Evolutionary conservation across 805 yeast species (phyloP).

Genomic region (Kurtzmaniella cleridarum): DNA sequence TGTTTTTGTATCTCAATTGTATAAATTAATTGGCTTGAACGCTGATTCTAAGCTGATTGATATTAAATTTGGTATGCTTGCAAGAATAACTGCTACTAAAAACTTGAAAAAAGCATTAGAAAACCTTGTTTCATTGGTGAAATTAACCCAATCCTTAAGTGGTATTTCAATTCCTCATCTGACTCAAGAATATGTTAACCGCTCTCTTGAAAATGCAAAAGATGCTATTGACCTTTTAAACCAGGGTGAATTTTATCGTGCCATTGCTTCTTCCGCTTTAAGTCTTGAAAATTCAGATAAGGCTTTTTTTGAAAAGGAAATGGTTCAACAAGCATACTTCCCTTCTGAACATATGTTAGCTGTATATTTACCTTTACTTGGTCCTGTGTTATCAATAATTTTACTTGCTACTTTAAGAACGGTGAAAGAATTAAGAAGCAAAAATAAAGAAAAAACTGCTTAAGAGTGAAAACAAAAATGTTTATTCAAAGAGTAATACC

Average conservation of each 20-base stretch:
- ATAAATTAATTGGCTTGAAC: constrained; percentile 69
- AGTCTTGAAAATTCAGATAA: constrained; percentile 58
- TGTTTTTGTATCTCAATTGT: constrained; percentile 68
- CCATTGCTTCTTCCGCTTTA: constrained; percentile 38
- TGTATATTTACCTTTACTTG: constrained; percentile 83
- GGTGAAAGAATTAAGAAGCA: constrained; percentile 30
- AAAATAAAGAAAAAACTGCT: constrained; percentile 17
- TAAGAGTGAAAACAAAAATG: constrained; percentile 3
- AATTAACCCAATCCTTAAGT: constrained; percentile 61
- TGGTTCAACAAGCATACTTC: constrained; percentile 92
- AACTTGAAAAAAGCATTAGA: constrained; percentile 60
- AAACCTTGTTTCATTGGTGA: constrained; percentile 67
- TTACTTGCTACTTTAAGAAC: constrained; percentile 46
- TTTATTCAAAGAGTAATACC: constrained; percentile 1
- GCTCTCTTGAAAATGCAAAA: constrained; percentile 41
- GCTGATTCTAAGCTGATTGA: constrained; percentile 48
- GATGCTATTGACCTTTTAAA: constrained; percentile 27
- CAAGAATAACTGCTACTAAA: constrained; percentile 51
- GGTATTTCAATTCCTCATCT: constrained; percentile 80
- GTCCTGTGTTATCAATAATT: constrained; percentile 73
- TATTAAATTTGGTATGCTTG: constrained; percentile 61
- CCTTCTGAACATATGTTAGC: constrained; percentile 96
- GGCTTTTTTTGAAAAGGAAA: constrained; percentile 90
- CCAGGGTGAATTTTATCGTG: constrained; percentile 20
- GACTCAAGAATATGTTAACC: constrained; percentile 53